Conservation (phyloP, 2,329 filamentous ascomycete species). For the Clonostachys sp. region DNA sequence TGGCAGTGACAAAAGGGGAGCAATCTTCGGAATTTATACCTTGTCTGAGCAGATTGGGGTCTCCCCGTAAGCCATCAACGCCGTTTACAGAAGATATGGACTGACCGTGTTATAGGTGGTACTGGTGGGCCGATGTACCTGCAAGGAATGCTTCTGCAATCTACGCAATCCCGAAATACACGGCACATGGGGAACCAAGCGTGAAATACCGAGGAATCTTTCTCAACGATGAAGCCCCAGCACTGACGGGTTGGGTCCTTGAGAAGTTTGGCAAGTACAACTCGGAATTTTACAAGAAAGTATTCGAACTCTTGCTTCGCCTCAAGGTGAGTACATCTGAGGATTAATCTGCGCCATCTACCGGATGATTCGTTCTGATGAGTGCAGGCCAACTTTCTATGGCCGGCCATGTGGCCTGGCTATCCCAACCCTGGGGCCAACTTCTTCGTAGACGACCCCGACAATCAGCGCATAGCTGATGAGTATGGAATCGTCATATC, state of each 20-base stretch:
- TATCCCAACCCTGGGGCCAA: constrained; percentile 42
- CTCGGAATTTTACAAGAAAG: constrained; percentile 52
- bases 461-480: constrained; percentile 54
- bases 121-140: constrained; percentile 57
- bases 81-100: no score
- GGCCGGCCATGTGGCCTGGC: constrained; percentile 62
- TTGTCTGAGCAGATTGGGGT: constrained; percentile 63
- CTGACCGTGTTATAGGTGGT: constrained; percentile 29
- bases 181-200: constrained; percentile 41
- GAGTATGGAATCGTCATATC: constrained; percentile 61
- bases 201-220: constrained; percentile 59
- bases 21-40: constrained; percentile 68
- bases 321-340: constrained; percentile 25
- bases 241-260: constrained; percentile 50
- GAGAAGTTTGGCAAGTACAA: constrained; percentile 45
- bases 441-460: constrained; percentile 58
- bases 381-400: constrained; percentile 52
- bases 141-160: constrained; percentile 37
- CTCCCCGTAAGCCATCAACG: not conserved
- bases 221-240: constrained; percentile 47
- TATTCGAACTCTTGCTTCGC: constrained; percentile 60
- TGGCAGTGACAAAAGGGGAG: constrained; percentile 59
- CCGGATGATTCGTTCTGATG: not conserved
- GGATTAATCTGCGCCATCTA: no score
- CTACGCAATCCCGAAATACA: constrained; percentile 30